Percentiles rank a stretch among this genome's conserved stretches.
These are phyloP conservation scores for Grifola frondosa DNA, from an alignment of 1,284 basidiomycete species.

Conservation along the genomic window DNA sequence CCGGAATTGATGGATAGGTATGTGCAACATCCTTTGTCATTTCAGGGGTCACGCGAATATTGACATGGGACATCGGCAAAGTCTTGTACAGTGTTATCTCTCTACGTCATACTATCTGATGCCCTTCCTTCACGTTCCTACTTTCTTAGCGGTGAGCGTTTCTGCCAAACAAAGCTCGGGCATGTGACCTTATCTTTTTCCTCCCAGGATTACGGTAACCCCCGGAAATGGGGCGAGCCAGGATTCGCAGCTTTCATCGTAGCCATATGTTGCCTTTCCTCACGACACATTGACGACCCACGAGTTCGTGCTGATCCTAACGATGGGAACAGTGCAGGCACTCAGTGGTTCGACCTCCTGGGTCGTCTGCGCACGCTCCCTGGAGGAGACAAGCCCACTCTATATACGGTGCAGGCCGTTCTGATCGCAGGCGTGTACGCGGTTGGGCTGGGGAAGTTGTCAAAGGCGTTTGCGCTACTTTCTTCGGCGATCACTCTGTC, in stretches of 20 bases:
- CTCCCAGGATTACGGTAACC: slow-evolving; percentile 82
- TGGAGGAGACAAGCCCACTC: slow-evolving; percentile 82
- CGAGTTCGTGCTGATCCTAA: slow-evolving; percentile 78
- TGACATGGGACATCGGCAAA: slow-evolving; percentile 31
- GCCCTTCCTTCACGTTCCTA: slow-evolving; percentile 88
- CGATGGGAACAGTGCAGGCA: slow-evolving; percentile 84
- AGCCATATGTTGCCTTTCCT: slow-evolving; percentile 84
- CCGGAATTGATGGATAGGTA: slow-evolving; percentile 91
- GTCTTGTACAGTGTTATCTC: slow-evolving; percentile 77
- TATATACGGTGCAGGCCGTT: slow-evolving; percentile 87
- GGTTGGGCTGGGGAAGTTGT: slow-evolving; percentile 84
- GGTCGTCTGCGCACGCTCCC: slow-evolving; percentile 81
- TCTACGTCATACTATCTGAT: slow-evolving; percentile 90
- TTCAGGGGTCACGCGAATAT: slow-evolving; percentile 4
- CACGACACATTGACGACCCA: slow-evolving; percentile 86
- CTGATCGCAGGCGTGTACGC: slow-evolving; percentile 87
- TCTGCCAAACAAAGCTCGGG: slow-evolving; percentile 25
- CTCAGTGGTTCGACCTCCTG: slow-evolving; percentile 87
- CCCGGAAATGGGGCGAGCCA: slow-evolving; percentile 89
- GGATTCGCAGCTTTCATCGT: slow-evolving; percentile 91
- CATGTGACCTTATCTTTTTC: slow-evolving; percentile 12
- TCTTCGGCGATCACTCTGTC: slow-evolving; percentile 83
- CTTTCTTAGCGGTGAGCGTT: slow-evolving; percentile 73
- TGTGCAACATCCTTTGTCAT: slow-evolving; percentile 16
- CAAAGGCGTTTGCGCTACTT: slow-evolving; percentile 80